Base-by-base conservation (phyloP, 2,329 filamentous ascomycete genomes). In the Colletotrichum shisoi region DNA sequence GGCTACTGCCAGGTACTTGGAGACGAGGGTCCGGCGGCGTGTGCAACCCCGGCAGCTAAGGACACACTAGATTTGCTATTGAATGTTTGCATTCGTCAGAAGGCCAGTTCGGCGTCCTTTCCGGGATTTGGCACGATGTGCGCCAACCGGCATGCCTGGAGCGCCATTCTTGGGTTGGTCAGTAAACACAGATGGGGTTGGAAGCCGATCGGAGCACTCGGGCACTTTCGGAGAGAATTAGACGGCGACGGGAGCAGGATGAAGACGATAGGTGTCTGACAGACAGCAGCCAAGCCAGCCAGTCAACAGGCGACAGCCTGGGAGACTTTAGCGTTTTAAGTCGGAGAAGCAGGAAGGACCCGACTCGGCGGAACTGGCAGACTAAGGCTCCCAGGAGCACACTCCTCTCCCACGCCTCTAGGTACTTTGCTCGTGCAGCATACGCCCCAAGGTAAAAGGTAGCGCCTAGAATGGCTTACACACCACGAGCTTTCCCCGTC, bases 341-440 rank as follows among this genome's bases (percentile, higher is more conserved):
- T 27, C 21, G 57, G 57, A 24, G 45, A 34, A 31, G 27, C n/a
- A 34, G 13, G 8, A 46, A 8, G 27, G 40, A n/a, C 31, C 56
- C 56, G 44, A 58, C 34, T 42, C 45, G 17, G 57, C 27, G 57
- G 45, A n/a, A 40, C 19, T 19, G 9, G 15, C 53, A 63, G 31
- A 34, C 31, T 34, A 34, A 34, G 31, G 8, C 9, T 34, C 31
- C 31, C 7, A 34, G 31, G 31, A 34, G 31, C 31, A 34, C 31
- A 9, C 31, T 68, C 63, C 42, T 19, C 61, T 65, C 54, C 49
- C 65, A 68, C 65, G 61, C 65, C 65, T 68, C 65, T 51, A 68
- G 61, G 65, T 66, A 44, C 57, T 17, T 48, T 40, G 63, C 59
- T 62, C 15, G 27, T 17, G 58, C 58, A 34, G 37, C 45, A 45